Base-by-base conservation (phyloP, 1,139 yeast genomes). In the Hyphopichia buzzinii region DNA sequence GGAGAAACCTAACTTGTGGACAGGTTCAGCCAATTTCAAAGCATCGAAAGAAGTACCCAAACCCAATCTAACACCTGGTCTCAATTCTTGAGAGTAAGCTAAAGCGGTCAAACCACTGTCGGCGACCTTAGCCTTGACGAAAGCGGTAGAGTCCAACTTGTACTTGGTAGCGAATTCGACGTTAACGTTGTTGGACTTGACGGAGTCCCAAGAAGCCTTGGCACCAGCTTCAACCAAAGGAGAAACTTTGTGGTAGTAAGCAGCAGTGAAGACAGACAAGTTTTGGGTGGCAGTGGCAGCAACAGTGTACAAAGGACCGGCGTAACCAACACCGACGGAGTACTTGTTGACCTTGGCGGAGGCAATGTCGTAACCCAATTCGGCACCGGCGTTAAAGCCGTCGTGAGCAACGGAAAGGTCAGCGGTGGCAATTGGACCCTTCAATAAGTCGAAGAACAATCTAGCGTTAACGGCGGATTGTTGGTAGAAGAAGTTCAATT, bases 1-100 rank as follows among this genome's bases (percentile, higher is more conserved):
- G 44, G 96, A 87, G 76, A 87, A 78, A 71, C 98, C 98, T 59
- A 92, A 78, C 82, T 94, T 90, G 83, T 92, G 98, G 60, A 94
- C 96, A 51, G 97, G 89, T 77, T 90, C 97, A 65, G 89, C 84
- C 64, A 92, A 80, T 73, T 92, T 87, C 72, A 89, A 81, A 55
- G 97, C 95, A 68, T 92, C 97, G 69, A 94, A 84, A 50, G 96
- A 88, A 59, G 95, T 84, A 78, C 98, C 99, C 52, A 94, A 80
- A 67, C 99, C 99, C 59, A 92, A 77, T 62, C 86, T 88, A 57
- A 94, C 97, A 69, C 97, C 97, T 44, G 96, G 96, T 77, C 95
- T 87, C 69, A 92, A 81, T 57, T 79, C 81, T 75, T 92, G 97
- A 64, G 94, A 86, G 84, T 92, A 92, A 49, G 96, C 79, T 59